Evolutionary conservation across 2,329 filamentous ascomycete species (phyloP), one percentile per base, ranked within the genome.

Genomic region (Blastomyces parvus): DNA sequence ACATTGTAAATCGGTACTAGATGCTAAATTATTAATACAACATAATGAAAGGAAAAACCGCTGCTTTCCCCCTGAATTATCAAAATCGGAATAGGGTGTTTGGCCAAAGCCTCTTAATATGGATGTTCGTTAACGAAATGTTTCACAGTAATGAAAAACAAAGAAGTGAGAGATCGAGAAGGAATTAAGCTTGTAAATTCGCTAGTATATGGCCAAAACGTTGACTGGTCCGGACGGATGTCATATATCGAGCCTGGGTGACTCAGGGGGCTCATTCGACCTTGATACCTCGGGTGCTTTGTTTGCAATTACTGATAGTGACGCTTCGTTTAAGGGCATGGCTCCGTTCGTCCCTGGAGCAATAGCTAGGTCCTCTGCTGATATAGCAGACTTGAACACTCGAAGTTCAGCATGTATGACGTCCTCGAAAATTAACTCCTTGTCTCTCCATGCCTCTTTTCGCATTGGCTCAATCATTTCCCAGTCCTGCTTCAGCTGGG

Each of bases 361-460:
- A 53, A 59, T 46, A 8, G 62, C 62, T 17, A 64, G 38, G 55
- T 66, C 65, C 27, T 65, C 61, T 5, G 57, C 62, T 27, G 64
- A 62, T 9, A 66, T 52, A n/a, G 63, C 56, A 11, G 70, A 66
- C 36, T 69, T 74, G 64, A 75, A 74, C n/a, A 76, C 66, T 19
- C 70, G 67, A 22, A 78, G 62, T 65, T 80, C 76, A 0, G 74
- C 76, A 59, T 78, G 73, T 62, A 77, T 77, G 22, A 79, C 64
- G 64, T 79, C 75, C 30, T 78, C 76, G 19, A 80, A 74, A 56
- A 79, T 71, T 33, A 72, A 68, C 58, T 80, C 77, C 63, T 80
- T 80, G 64, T 76, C 74, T 25, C 70, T 67, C 74, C 77, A 80
- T 1, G 75, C 68, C 36, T 73, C 66, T 67, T 76, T 75, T 25